phyloP scores from a whole-genome alignment of 305 asterid genomes.

The Fraxinus nigra region DNA sequence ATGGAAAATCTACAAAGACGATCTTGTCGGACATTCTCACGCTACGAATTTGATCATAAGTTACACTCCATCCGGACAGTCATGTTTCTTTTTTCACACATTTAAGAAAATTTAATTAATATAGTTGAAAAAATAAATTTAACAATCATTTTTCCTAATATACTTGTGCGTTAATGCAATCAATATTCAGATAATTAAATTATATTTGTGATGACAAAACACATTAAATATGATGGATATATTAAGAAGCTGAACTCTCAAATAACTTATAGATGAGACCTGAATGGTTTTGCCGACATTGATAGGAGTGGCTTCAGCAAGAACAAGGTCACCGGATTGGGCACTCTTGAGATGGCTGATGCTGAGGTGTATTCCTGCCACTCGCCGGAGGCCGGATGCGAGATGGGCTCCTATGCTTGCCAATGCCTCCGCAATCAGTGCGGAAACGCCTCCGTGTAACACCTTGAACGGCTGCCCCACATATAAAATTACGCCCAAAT shows the following conservation, averaged over 20 bases:
- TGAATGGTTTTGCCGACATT: slow-evolving; percentile 33
- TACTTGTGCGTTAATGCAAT: no score
- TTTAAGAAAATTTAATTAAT: no score
- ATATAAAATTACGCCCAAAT: neutral
- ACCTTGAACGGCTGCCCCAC: slow-evolving; percentile 27
- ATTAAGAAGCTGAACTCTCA: no score
- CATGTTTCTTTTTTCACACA: no score
- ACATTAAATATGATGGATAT: no score
- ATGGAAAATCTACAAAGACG: neutral
- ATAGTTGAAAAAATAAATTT: no score
- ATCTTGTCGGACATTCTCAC: neutral
- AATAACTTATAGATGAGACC: neutral
- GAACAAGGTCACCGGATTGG: slow-evolving; percentile 30
- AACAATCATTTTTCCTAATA: no score
- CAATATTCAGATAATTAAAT: no score
- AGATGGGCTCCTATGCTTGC: slow-evolving; percentile 41
- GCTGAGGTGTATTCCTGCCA: slow-evolving; percentile 39
- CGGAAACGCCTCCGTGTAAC: slow-evolving; percentile 44
- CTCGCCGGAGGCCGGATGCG: slow-evolving; percentile 34
- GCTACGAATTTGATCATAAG: neutral
- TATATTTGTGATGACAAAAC: no score
- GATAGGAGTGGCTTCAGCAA: slow-evolving; percentile 38
- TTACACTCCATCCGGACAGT: no score
- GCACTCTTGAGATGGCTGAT: slow-evolving; percentile 39
- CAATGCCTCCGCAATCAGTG: slow-evolving; percentile 34